Base-by-base conservation (phyloP, 1,284 basidiomycete species). In the Cryptococcus floricola region DNA sequence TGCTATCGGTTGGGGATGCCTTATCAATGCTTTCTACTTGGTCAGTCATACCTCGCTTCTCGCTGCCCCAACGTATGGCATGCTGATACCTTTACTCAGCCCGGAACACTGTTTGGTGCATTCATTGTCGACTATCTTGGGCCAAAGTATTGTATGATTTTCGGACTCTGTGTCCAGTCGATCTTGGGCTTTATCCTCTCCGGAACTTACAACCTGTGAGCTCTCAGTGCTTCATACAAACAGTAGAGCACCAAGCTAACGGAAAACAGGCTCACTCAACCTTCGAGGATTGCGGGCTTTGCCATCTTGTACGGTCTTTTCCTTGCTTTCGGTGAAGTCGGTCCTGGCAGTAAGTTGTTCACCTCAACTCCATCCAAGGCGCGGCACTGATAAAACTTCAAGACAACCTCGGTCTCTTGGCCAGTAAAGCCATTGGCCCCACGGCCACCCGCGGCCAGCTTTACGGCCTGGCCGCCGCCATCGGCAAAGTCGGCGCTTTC, bases 221-320 rank as follows among this genome's bases (percentile, higher is more conserved):
- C 59, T 16, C 12, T 31, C 12, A 34, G 31, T n/a, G n/a, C 44
- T 23, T 8, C 16, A 25, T 12, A n/a, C 14, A 44, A 12, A 18
- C 14, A 6, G 18, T 18, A 23, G 38, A 49, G 45, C 48, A 37
- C 54, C 31, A 54, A 27, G n/a, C 13, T 27, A n/a, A 16, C 18
- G 39, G 13, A 25, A 9, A 12, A 54, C 61, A 62, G 61, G 38
- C 53, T 65, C 48, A 60, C 58, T 16, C 59, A 69, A 37, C 82
- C 82, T 7, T 69, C 81, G 5, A 81, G 88, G 60, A 82, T 92
- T 55, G 89, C 81, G 14, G 91, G 83, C 19, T 95, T 93, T 60
- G 88, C 89, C 41, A 83, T 92, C 44, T 79, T 96, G 9, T 96
- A 95, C 67, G 92, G 93, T 9, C 84, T 96, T 53, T 98, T 96